Percentiles rank a stretch among this genome's conserved stretches.
These are phyloP conservation scores for Aspergillus haitiensis DNA, from an alignment of 495 filamentous ascomycete species.

Conservation along the genomic window DNA sequence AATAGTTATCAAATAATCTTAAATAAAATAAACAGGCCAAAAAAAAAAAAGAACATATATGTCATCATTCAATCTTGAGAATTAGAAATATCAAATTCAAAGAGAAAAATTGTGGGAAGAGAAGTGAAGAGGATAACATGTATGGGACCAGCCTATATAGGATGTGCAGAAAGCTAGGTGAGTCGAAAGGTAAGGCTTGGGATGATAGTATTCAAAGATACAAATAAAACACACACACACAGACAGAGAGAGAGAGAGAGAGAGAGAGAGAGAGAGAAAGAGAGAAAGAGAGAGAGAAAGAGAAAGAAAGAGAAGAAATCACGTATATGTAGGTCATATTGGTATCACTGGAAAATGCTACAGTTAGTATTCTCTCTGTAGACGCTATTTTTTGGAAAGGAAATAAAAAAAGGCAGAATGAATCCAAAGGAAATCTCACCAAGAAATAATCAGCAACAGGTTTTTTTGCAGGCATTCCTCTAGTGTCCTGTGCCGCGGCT, in stretches of 20 bases:
- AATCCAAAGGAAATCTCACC: conserved; percentile 34
- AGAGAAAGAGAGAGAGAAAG: conserved; percentile 4
- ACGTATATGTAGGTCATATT: conserved; percentile 1
- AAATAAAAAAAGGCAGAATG: conserved; percentile 4
- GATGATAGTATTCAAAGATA: too few relatives aligned
- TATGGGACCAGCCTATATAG: conserved; percentile 8
- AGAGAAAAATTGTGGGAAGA: background rate
- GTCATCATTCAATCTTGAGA: background rate
- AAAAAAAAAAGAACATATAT: too few relatives aligned
- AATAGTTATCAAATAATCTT: too few relatives aligned
- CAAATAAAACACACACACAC: too few relatives aligned
- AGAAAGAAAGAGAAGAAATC: conserved; percentile 1
- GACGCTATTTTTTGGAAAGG: background rate
- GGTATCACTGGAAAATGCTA: conserved; percentile 24
- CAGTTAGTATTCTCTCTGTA: background rate
- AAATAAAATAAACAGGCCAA: too few relatives aligned
- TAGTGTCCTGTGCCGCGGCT: conserved; percentile 91
- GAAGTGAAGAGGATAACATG: conserved; percentile 14
- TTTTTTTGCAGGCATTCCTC: conserved; percentile 99
- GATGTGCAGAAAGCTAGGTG: too few relatives aligned
- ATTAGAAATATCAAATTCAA: background rate
- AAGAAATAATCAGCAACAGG: conserved; percentile 97
- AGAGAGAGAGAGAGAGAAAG: conserved; percentile 8
- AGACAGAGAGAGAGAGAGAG: conserved; percentile 4
- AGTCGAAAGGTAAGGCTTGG: too few relatives aligned